These are phyloP conservation scores for Neopestalotiopsis sp. DNA, from an alignment of 2,329 filamentous ascomycete genomes.

Conservation along the genomic window DNA sequence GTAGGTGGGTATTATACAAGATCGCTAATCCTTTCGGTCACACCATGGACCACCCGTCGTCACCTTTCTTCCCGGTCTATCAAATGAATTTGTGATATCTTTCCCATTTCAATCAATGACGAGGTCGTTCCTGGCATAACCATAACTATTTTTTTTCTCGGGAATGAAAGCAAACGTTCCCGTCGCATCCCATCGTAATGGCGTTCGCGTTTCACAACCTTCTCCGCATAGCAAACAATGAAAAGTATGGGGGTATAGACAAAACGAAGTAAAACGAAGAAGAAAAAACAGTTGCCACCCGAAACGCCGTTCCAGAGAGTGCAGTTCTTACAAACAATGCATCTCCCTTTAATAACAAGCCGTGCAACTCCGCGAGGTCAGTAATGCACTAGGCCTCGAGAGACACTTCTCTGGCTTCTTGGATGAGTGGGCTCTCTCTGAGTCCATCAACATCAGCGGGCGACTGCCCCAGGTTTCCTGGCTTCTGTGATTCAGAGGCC, in stretches of 20 bases:
- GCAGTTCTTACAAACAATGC: background rate
- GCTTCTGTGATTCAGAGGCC: constrained; percentile 49
- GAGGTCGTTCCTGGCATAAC: background rate
- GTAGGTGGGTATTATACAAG: constrained; percentile 16
- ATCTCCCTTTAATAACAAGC: background rate
- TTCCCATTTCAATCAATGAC: constrained; percentile 21
- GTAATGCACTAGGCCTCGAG: constrained; percentile 32
- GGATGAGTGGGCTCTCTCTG: constrained; percentile 37
- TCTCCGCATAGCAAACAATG: constrained; percentile 39
- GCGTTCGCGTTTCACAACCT: constrained; percentile 35
- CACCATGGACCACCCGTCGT: background rate
- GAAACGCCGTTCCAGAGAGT: constrained; percentile 30
- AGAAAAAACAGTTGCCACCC: constrained; percentile 34
- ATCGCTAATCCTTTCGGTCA: background rate
- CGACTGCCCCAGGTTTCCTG: constrained; percentile 43
- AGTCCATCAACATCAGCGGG: constrained; percentile 45
- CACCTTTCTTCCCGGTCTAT: background rate
- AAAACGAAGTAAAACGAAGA: constrained; percentile 36
- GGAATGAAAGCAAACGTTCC: constrained; percentile 28
- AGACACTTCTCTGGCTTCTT: constrained; percentile 31
- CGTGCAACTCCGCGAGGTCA: background rate
- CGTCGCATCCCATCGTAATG: constrained; percentile 34
- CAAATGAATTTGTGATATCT: constrained; percentile 7
- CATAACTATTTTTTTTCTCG: constrained; percentile 17
- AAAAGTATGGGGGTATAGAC: constrained; percentile 45